A percentile compares a stretch with the other conserved stretches of the same genome.
phyloP scores from a whole-genome alignment of 2,329 filamentous ascomycete species.

The Fusarium tanahbumbuense region DNA sequence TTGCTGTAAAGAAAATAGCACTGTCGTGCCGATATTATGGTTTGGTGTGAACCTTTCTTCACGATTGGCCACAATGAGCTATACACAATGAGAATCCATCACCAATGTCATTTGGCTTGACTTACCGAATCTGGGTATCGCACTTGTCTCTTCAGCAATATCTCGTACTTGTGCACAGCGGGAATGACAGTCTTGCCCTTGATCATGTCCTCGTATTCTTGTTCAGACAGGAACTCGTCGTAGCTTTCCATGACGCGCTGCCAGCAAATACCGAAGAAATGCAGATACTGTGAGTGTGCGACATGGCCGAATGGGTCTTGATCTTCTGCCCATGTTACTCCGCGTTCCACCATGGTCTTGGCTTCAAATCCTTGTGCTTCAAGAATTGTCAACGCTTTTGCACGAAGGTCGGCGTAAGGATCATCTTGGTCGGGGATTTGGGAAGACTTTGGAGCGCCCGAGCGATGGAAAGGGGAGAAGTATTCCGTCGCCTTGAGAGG shows the following conservation, averaged over 20 bases:
- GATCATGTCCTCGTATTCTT: not conserved
- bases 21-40: not conserved
- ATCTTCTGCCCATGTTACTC: not conserved
- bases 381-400: not conserved
- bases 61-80: not conserved
- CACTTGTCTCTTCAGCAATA: not conserved
- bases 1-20: not conserved
- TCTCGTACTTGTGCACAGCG: not conserved
- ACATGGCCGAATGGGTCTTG: conserved; percentile 1
- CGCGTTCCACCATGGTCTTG: not conserved
- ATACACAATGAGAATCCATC: not conserved
- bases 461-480: not conserved
- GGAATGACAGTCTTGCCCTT: not conserved
- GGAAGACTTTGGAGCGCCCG: not conserved
- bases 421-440: not conserved
- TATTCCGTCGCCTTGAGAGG: not conserved
- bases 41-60: not conserved
- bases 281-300: not conserved
- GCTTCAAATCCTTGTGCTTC: not conserved
- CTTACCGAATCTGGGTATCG: not conserved
- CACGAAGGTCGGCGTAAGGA: not conserved
- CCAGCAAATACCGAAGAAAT: not conserved
- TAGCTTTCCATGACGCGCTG: conserved; percentile 1
- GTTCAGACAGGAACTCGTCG: not conserved
- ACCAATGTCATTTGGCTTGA: not conserved